Evolutionary conservation across 108 stramenopile species (phyloP), one percentile per base, ranked within the genome.

Genomic region (Stephanodiscus triporus): DNA sequence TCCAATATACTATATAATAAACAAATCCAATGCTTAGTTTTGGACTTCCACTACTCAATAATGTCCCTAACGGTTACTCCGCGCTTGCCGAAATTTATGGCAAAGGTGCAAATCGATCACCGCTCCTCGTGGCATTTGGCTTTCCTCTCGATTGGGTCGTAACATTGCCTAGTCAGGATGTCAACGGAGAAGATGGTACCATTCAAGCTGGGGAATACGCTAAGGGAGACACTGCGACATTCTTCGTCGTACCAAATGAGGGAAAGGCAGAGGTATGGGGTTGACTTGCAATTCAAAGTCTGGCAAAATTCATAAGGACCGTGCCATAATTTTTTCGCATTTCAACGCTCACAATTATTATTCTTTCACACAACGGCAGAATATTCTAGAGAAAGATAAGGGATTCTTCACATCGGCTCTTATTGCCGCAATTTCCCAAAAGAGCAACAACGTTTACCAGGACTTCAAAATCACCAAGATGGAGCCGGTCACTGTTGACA

Each of bases 171-270:
- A 89, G 83, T 73, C 88, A 95, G 27, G 94, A 98, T 83, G 87
- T 87, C 13, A 98, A 98, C 82, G 95, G 95, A 47, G 97, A 98
- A 83, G 96, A 94, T 64, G 97, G 97, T 30, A 97, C 97, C 9
- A 83, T 98, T 48, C 94, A 95, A 38, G 95, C 93, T 42, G 97
- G 97, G 2, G 93, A 98, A 77, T 98, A 98, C 78, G 91, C 86
- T 45, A 96, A 96, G 86, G 97, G 96, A n/a, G 97, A 98, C 78
- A 96, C 95, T 19, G 97, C 97, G 9, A 94, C 96, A 30, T 84
- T 97, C 64, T 97, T 85, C 61, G 82, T 94, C 27, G 85, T 91
- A 70, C 72, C 77, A 24, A 85, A 87, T 27, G 73, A 61, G 38
- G 87, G 87, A 24, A 85, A 89, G 24, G 87, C 91, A 9, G 81